Evolutionary conservation across 176 grass and related monocot genomes (phyloP).

Genomic region (Puccinellia tenuiflora): DNA sequence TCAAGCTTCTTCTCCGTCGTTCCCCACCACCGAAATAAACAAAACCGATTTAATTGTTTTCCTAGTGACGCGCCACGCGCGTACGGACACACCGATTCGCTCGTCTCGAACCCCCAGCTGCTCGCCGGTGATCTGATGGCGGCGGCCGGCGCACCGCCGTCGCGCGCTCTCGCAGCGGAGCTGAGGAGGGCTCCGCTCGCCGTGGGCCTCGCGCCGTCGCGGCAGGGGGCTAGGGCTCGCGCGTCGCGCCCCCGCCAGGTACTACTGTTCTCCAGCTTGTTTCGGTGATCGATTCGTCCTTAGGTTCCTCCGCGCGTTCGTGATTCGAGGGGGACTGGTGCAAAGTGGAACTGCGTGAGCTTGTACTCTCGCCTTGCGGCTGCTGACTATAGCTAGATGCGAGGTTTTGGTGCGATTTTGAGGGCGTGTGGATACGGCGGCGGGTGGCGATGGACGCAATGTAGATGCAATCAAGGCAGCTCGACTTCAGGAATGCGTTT

Average conservation of each 20-base stretch:
- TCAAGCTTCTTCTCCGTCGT: not conserved
- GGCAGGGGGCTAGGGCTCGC: slow-evolving; percentile 12
- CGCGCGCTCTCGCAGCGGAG: not conserved
- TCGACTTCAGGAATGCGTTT: not conserved
- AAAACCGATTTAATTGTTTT: not conserved
- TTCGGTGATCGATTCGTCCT: not conserved
- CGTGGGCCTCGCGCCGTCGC: not conserved
- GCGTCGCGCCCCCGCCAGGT: slow-evolving; percentile 12
- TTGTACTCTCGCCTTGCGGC: not conserved
- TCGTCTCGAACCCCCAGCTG: not conserved
- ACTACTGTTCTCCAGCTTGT: slow-evolving; percentile 12
- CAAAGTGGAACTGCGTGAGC: not conserved
- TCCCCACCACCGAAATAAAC: not conserved
- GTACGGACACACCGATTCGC: slow-evolving; percentile 16
- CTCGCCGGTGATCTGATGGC: slow-evolving; percentile 60
- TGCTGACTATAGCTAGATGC: not conserved
- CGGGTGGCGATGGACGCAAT: not conserved
- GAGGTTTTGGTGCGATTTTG: slow-evolving; percentile 16
- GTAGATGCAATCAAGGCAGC: not conserved
- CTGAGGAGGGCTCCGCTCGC: slow-evolving; percentile 5
- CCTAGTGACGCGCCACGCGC: not conserved
- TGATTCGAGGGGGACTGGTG: not conserved
- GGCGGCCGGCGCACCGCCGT: slow-evolving; percentile 3
- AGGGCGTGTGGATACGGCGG: not conserved
- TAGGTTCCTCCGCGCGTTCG: not conserved